Base-by-base conservation (phyloP, 1,139 yeast species). In the Debaryomyces singareniensis region DNA sequence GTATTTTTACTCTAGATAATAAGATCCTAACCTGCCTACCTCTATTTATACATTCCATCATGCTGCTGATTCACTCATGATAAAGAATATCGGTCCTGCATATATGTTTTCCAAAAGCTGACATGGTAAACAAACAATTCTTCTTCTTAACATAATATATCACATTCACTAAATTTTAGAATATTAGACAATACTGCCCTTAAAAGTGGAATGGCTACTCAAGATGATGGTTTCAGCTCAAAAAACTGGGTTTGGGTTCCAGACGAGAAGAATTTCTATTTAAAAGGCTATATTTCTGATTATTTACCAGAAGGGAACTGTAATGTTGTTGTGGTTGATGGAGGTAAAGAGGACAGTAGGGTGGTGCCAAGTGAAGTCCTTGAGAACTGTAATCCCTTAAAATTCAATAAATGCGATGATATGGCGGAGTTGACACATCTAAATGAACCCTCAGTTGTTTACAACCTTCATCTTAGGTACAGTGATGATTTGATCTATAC, bases 361-460 rank as follows among this genome's bases (percentile, higher is more conserved):
- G 39, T 56, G 10, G 64, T 78, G 4, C 60, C 62, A 16, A 61
- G 71, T 20, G 57, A 61, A 15, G 53, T 58, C 18, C 61, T 80
- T 13, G 82, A 83, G 39, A 76, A 77, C 40, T 80, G 83, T 34
- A 91, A 91, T 50, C 98, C 99, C 2, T 69, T 80, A n/a, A 84
- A 85, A 45, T 91, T 91, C 54, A 94, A 91, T 55, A 81, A 78
- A 46, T 89, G 94, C 36, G 78, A 83, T 43, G 96, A 91, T 50
- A 86, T 91, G 93, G 97, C 98, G 0, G 95, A 89, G 44, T 66
- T 91, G 44, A 93, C 99, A 2, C 89, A 81, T 53, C 66, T 91
- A 41, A 93, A 91, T 53, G 99, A 91, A 53, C 95, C 98, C 0
- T 83, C 95, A 0, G 97, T 91, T 18, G 75, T 91, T 9, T 72